Conservation (phyloP, 2,329 filamentous ascomycete genomes). For the Colletotrichum plurivorum region DNA sequence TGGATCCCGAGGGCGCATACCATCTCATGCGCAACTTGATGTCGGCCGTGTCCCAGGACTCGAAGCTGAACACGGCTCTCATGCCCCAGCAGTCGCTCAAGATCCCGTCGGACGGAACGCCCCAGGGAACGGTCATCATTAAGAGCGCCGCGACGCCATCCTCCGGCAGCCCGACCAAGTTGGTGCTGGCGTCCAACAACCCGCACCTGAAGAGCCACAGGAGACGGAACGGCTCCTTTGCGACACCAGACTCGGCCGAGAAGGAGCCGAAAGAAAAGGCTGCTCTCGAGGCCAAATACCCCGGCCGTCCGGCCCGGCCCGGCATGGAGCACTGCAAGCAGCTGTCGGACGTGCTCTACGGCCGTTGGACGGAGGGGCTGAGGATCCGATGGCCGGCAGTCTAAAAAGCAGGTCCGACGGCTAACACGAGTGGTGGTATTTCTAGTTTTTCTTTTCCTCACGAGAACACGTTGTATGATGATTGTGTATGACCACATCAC, state of each 20-base stretch:
- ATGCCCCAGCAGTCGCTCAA: conserved; percentile 57
- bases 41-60: conserved; percentile 78
- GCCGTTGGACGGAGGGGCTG: conserved; percentile 89
- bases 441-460: conserved; percentile 17
- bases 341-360: conserved; percentile 90
- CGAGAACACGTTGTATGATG: conserved; percentile 40
- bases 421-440: conserved; percentile 6
- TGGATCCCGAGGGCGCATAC: conserved; percentile 92
- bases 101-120: conserved; percentile 59
- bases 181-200: conserved; percentile 85
- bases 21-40: conserved; percentile 85
- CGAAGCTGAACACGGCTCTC: conserved; percentile 71
- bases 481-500: conserved; percentile 39
- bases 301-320: conserved; percentile 67
- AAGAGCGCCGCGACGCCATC: conserved; percentile 57
- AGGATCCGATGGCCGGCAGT: conserved; percentile 76
- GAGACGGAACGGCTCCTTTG: conserved; percentile 69
- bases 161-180: conserved; percentile 68
- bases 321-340: conserved; percentile 96
- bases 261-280: conserved; percentile 62
- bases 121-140: conserved; percentile 70
- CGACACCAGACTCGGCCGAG: conserved; percentile 53
- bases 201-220: conserved; percentile 87
- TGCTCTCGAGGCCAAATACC: conserved; percentile 66
- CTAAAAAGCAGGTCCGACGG: conserved; percentile 42